A percentile compares a stretch with the other conserved stretches of the same genome.
These are phyloP conservation scores for Scheffersomyces segobiensis DNA, from an alignment of 1,139 yeast genomes.

Conservation along the genomic window DNA sequence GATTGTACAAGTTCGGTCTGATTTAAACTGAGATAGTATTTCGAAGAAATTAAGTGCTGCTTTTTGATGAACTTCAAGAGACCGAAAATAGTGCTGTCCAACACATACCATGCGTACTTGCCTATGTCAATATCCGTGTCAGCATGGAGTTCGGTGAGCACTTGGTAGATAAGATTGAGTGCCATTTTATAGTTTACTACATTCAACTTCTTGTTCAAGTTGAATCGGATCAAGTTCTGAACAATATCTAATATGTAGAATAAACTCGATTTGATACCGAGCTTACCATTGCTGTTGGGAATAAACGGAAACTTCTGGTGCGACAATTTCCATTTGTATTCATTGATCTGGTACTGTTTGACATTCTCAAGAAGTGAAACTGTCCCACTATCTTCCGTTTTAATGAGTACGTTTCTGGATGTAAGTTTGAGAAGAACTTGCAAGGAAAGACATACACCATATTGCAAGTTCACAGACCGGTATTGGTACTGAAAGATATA, in stretches of 20 bases:
- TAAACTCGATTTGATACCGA: slow-evolving; percentile 29
- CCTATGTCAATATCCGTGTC: slow-evolving; percentile 7
- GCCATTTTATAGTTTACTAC: slow-evolving; percentile 30
- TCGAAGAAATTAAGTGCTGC: slow-evolving; percentile 17
- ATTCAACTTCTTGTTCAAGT: slow-evolving; percentile 37
- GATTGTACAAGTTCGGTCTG: slow-evolving; percentile 14
- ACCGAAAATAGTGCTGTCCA: slow-evolving; percentile 26
- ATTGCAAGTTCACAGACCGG: slow-evolving; percentile 21
- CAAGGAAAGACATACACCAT: slow-evolving; percentile 25
- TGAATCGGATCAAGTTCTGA: slow-evolving; percentile 39
- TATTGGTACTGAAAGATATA: slow-evolving; percentile 41
- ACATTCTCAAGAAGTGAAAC: slow-evolving; percentile 13
- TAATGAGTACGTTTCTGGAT: slow-evolving; percentile 11
- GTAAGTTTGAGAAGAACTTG: slow-evolving; percentile 25
- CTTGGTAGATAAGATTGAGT: slow-evolving; percentile 22
- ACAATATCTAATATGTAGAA: slow-evolving; percentile 41
- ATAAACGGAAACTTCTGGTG: slow-evolving; percentile 41
- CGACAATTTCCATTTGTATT: slow-evolving; percentile 43
- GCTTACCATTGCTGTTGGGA: slow-evolving; percentile 24
- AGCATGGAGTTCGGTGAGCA: slow-evolving; percentile 13
- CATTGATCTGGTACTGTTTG: slow-evolving; percentile 29
- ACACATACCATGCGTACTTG: slow-evolving; percentile 30
- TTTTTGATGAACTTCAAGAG: slow-evolving; percentile 28
- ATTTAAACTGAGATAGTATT: slow-evolving; percentile 15
- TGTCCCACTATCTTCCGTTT: background rate